Percentiles rank a stretch among this genome's conserved stretches.
Evolutionary conservation across 2,329 filamentous ascomycete species (phyloP).

Genomic region (Metarhizium guizhouense): DNA sequence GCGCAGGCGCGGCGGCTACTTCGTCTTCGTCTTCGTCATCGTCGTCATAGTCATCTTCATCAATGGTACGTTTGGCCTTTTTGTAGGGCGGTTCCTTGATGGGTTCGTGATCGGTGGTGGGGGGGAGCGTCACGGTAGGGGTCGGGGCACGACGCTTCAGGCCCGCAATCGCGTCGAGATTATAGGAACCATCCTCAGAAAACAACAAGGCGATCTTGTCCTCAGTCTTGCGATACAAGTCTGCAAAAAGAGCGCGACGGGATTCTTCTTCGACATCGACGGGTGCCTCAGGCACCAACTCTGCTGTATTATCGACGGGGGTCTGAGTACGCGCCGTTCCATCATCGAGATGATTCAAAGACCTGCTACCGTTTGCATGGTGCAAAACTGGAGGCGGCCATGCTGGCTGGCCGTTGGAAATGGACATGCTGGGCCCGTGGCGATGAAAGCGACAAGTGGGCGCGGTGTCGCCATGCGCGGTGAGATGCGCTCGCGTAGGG

Average conservation of each 20-base stretch:
- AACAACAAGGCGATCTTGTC: slow-evolving; percentile 72
- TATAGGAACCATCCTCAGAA: slow-evolving; percentile 44
- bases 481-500: slow-evolving; percentile 41
- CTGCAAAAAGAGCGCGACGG: slow-evolving; percentile 64
- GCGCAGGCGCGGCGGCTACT: slow-evolving; percentile 50
- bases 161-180: slow-evolving; percentile 43
- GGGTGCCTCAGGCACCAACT: slow-evolving; percentile 53
- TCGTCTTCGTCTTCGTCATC: slow-evolving; percentile 61
- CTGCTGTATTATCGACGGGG: slow-evolving; percentile 38
- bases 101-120: slow-evolving; percentile 49
- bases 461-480: slow-evolving; percentile 48
- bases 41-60: slow-evolving; percentile 79
- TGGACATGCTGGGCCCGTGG: slow-evolving; percentile 51
- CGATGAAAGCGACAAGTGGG: slow-evolving; percentile 38
- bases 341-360: slow-evolving; percentile 55
- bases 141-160: slow-evolving; percentile 34
- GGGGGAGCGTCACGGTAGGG: slow-evolving; percentile 35
- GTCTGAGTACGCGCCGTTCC: slow-evolving; percentile 40
- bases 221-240: slow-evolving; percentile 70
- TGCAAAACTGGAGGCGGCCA: slow-evolving; percentile 52
- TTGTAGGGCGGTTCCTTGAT: slow-evolving; percentile 58
- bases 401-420: slow-evolving; percentile 55
- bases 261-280: slow-evolving; percentile 58
- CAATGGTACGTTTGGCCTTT: slow-evolving; percentile 67
- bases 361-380: slow-evolving; percentile 36